phyloP scores from a whole-genome alignment of 202 grass and related monocot genomes.

The Setaria italica region DNA sequence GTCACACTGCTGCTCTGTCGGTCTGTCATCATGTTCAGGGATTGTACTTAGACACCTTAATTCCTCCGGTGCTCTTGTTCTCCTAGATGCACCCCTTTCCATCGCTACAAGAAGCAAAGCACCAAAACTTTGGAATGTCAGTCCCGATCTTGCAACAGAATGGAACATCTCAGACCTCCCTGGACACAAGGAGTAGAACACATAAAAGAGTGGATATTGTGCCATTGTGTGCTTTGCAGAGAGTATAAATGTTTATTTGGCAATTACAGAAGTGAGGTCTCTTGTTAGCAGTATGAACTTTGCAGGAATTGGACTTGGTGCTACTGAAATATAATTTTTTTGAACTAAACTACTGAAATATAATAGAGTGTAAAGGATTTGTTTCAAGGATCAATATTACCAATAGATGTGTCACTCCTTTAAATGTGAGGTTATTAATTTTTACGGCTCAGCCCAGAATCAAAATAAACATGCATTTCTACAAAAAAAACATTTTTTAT shows the following conservation, averaged over 20 bases:
- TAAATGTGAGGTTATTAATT: background rate
- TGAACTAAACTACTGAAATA: no score
- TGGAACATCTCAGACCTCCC: background rate
- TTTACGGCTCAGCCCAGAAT: background rate
- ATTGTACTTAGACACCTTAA: background rate
- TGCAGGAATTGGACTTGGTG: no score
- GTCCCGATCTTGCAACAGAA: background rate
- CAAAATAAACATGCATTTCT: background rate
- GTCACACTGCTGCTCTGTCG: constrained; percentile 45
- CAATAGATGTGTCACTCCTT: background rate
- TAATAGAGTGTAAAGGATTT: background rate
- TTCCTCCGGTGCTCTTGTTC: background rate
- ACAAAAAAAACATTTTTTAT: background rate
- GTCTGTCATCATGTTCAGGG: background rate
- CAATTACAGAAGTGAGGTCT: background rate
- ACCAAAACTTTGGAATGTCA: background rate
- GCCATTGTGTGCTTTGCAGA: background rate
- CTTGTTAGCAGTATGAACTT: no score
- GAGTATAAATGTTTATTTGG: background rate
- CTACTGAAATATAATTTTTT: background rate
- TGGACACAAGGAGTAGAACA: background rate
- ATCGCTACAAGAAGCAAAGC: background rate
- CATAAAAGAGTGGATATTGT: background rate
- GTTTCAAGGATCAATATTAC: background rate
- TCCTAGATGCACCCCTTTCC: background rate